Evolutionary conservation across 306 rosid species (phyloP).

Genomic region (Hylodesmum podocarpum): DNA sequence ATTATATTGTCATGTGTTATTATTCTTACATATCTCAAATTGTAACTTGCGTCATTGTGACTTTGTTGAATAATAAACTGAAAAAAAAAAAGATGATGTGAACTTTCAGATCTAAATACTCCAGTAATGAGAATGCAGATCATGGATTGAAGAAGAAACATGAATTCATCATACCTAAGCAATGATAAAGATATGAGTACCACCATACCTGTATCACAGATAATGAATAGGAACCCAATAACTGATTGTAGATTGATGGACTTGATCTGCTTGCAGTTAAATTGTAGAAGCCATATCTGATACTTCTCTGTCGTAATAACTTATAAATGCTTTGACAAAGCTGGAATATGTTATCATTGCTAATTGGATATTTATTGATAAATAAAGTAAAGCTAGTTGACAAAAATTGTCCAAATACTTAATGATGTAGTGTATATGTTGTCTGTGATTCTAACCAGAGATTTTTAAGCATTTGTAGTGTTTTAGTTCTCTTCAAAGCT

Average conservation of each 20-base stretch:
- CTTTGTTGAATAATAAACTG: neutral
- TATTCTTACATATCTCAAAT: neutral
- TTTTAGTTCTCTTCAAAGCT: conserved; percentile 58
- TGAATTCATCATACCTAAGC: neutral
- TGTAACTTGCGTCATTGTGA: neutral
- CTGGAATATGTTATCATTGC: neutral
- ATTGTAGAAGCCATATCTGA: neutral
- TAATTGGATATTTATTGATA: neutral
- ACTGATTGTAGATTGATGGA: neutral
- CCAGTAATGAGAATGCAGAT: neutral
- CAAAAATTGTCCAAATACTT: conserved; percentile 10
- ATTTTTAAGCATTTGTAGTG: conserved; percentile 48
- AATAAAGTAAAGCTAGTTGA: neutral
- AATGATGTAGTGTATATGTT: neutral
- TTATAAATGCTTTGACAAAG: neutral
- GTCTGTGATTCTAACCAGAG: conserved; percentile 22
- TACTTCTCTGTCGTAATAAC: neutral
- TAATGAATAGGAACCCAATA: neutral
- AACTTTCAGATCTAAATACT: neutral
- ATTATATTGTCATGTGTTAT: neutral
- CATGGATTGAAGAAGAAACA: neutral
- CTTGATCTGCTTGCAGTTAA: neutral
- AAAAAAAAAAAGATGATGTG: neutral
- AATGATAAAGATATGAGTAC: neutral
- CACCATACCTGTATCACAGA: neutral